These are phyloP conservation scores for Smithsoniella earleae DNA, from an alignment of 163 green algal species.

Conservation along the genomic window DNA sequence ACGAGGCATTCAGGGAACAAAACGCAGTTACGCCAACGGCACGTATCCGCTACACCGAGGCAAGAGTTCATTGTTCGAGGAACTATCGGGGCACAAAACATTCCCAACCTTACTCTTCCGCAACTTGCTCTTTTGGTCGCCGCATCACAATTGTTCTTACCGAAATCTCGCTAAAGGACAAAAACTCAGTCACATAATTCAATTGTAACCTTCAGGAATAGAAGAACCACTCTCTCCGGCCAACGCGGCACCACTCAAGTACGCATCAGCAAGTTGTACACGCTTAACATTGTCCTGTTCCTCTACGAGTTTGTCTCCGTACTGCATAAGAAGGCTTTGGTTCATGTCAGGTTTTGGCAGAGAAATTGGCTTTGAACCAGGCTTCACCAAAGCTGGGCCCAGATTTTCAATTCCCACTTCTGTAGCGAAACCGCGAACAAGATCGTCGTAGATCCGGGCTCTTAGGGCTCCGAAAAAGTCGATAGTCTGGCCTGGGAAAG, in stretches of 20 bases:
- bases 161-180: no score
- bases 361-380: conserved; percentile 62
- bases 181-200: no score
- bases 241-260: conserved; percentile 78
- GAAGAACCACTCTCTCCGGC: conserved; percentile 62
- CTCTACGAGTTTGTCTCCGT: conserved; percentile 78
- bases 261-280: conserved; percentile 89
- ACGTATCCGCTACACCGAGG: no score
- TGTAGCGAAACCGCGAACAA: conserved; percentile 28
- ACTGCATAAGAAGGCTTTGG: conserved; percentile 72
- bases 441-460: conserved; percentile 88
- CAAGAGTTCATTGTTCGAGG: no score
- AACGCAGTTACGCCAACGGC: no score
- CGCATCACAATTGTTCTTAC: no score
- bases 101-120: no score
- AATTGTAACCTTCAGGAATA: conserved; percentile 61
- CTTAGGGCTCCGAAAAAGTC: conserved; percentile 98
- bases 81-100: no score
- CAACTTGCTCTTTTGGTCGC: no score
- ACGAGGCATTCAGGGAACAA: no score
- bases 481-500: conserved; percentile 97
- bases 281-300: conserved; percentile 99
- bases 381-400: conserved; percentile 83
- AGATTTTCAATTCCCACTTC: conserved; percentile 86
- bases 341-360: conserved; percentile 88